phyloP scores from a whole-genome alignment of 148 eudicot genomes.

The Gaultheria prostrata region DNA sequence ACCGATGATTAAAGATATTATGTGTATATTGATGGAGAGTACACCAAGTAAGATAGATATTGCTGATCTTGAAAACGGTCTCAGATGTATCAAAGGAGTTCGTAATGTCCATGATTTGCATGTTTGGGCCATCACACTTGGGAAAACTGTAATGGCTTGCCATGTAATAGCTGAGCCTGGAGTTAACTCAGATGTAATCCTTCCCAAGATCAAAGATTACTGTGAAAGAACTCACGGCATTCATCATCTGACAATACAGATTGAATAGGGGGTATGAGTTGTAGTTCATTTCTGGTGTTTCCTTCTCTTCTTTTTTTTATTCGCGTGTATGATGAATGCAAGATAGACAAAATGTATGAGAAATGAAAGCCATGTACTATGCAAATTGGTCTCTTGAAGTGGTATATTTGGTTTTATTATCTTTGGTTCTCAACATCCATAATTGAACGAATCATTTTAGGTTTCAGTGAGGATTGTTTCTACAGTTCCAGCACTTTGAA shows the following conservation, averaged over 20 bases:
- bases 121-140: constrained; percentile 64
- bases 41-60: constrained; percentile 52
- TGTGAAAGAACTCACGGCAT: constrained; percentile 36
- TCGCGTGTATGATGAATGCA: background rate
- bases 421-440: background rate
- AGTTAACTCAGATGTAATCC: constrained; percentile 28
- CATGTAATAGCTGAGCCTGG: constrained; percentile 48
- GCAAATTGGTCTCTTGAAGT: background rate
- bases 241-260: constrained; percentile 58
- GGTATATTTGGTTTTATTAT: background rate
- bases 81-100: constrained; percentile 44
- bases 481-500: background rate
- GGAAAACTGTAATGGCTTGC: constrained; percentile 53
- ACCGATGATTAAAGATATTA: constrained; percentile 42
- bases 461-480: background rate
- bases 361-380: background rate
- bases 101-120: constrained; percentile 60
- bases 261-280: constrained; percentile 30
- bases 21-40: constrained; percentile 58
- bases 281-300: background rate
- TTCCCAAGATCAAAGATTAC: constrained; percentile 35
- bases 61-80: constrained; percentile 40
- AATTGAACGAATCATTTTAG: background rate
- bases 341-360: background rate
- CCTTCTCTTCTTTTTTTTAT: background rate